These are phyloP conservation scores for Rhizoclosmatium globosum DNA, from an alignment of 192 early-diverging fungal genomes.

Conservation along the genomic window DNA sequence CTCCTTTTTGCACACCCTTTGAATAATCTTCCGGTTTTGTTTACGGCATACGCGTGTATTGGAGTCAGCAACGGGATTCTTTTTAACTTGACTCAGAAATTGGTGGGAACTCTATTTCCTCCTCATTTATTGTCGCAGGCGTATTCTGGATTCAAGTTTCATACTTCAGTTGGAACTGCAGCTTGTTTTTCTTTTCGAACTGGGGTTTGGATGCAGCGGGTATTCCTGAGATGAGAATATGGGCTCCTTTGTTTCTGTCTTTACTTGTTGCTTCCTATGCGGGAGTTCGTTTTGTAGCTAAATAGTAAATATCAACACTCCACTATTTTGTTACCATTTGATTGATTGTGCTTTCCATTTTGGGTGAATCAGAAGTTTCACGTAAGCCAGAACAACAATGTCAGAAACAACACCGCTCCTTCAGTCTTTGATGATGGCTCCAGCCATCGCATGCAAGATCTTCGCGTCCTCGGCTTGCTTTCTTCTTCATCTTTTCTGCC, in stretches of 20 bases:
- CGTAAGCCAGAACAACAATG: neutral
- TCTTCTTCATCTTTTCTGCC: conserved; percentile 28
- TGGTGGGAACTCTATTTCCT: conserved; percentile 11
- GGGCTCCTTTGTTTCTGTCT: conserved; percentile 18
- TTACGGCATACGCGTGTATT: conserved; percentile 6
- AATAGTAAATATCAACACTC: neutral
- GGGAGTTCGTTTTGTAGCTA: neutral
- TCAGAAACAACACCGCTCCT: neutral
- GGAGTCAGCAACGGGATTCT: conserved; percentile 16
- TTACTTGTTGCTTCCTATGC: neutral
- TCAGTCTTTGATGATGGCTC: neutral
- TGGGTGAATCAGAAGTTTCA: neutral
- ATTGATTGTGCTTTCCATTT: neutral
- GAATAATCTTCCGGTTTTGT: conserved; percentile 1
- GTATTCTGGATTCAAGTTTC: conserved; percentile 29
- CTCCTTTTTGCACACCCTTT: neutral
- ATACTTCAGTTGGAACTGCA: conserved; percentile 27
- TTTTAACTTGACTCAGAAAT: conserved; percentile 15
- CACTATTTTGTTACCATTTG: too few relatives aligned
- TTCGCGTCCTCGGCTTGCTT: conserved; percentile 22
- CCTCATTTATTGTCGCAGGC: neutral
- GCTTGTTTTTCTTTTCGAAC: conserved; percentile 20
- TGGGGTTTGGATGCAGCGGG: neutral
- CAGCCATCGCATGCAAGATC: conserved; percentile 10
- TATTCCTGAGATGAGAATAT: conserved; percentile 22